Percentiles rank a stretch among this genome's conserved stretches.
Evolutionary conservation across 169 alveolate genomes (phyloP).

Genomic region (Plasmodium gaboni): DNA sequence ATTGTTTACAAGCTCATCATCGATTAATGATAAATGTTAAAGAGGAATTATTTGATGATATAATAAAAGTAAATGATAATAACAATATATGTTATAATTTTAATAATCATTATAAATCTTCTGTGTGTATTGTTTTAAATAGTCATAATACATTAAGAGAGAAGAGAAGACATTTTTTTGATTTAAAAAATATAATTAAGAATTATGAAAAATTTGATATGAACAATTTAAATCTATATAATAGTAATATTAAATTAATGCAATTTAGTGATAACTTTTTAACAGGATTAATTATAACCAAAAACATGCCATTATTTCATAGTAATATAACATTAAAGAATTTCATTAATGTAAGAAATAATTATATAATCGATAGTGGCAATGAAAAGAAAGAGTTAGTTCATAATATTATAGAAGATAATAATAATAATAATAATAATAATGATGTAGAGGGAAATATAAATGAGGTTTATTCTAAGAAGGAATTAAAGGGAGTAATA

Average conservation of each 20-base stretch:
- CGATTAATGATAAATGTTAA: slow-evolving; percentile 59
- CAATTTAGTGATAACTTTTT: slow-evolving; percentile 21
- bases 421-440: not conserved
- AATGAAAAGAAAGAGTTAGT: not conserved
- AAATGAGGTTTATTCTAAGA: not conserved
- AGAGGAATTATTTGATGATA: slow-evolving; percentile 56
- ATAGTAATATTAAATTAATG: slow-evolving; percentile 10
- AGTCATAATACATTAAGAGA: slow-evolving; percentile 20
- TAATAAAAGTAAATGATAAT: slow-evolving; percentile 35
- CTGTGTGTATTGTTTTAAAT: slow-evolving; percentile 35
- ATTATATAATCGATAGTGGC: not conserved
- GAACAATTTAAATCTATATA: slow-evolving; percentile 9
- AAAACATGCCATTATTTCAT: not conserved
- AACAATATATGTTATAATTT: slow-evolving; percentile 2
- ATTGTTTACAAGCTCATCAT: slow-evolving; percentile 60
- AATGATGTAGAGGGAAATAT: not conserved
- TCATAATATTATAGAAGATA: no score
- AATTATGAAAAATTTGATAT: slow-evolving; percentile 19
- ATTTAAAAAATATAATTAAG: slow-evolving; percentile 28
- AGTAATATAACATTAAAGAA: not conserved
- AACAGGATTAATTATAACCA: slow-evolving; percentile 12
- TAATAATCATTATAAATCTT: slow-evolving; percentile 12
- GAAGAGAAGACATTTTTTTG: slow-evolving; percentile 31
- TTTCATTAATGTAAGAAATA: not conserved
- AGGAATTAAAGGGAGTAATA: not conserved